These are phyloP conservation scores for Porogramme epimiltina DNA, from an alignment of 1,284 basidiomycete species.

Conservation along the genomic window DNA sequence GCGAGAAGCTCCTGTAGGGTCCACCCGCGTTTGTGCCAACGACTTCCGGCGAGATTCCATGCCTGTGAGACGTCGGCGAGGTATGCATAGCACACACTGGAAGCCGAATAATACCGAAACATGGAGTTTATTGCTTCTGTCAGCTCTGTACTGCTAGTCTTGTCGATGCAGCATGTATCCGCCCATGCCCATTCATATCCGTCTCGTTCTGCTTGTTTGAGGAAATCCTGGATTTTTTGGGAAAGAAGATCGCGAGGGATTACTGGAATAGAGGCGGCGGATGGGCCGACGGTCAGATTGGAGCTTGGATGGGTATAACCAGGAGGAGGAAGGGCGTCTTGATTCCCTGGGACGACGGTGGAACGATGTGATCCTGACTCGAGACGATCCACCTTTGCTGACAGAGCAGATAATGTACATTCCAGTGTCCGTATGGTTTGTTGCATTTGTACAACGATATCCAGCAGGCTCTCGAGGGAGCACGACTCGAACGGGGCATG, in stretches of 20 bases:
- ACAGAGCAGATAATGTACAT: too few relatives aligned
- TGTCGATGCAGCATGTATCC: conserved; percentile 14
- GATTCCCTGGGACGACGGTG: too few relatives aligned
- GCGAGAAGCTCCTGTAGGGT: conserved; percentile 4
- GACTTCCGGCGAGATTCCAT: not conserved
- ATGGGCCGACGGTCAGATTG: too few relatives aligned
- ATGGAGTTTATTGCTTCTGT: conserved; percentile 14
- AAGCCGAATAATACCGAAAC: conserved; percentile 4
- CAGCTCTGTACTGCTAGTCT: conserved; percentile 9
- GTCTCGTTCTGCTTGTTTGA: not conserved
- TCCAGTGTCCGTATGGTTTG: too few relatives aligned
- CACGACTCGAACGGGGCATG: too few relatives aligned
- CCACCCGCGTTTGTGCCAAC: conserved; percentile 2
- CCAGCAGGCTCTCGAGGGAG: too few relatives aligned
- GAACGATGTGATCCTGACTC: too few relatives aligned
- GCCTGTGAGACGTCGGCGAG: conserved; percentile 1
- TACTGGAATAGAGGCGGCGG: not conserved
- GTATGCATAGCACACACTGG: conserved; percentile 10
- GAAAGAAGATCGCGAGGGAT: not conserved
- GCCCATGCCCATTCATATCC: conserved; percentile 7
- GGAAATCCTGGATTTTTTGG: not conserved
- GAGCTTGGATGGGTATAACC: too few relatives aligned
- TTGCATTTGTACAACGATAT: too few relatives aligned
- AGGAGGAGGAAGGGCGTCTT: too few relatives aligned
- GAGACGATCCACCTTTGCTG: too few relatives aligned